These are phyloP conservation scores for Fragaria nilgerrensis DNA, from an alignment of 306 rosid species.

Conservation along the genomic window DNA sequence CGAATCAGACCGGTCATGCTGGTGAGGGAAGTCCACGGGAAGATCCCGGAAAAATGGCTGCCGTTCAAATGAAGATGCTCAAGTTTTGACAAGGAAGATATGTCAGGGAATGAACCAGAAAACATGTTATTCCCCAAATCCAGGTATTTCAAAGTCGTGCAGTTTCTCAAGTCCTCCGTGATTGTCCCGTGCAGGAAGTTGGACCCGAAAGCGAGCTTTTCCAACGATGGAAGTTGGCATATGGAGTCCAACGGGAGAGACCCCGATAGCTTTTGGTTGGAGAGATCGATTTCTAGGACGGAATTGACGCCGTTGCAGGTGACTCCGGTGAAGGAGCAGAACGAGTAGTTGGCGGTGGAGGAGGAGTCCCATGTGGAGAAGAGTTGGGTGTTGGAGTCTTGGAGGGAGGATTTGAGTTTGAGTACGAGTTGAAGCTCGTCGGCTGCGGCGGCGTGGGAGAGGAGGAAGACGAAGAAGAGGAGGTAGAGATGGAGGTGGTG, in stretches of 20 bases:
- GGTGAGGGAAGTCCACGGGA: conserved; percentile 67
- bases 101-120: conserved; percentile 58
- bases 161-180: conserved; percentile 48
- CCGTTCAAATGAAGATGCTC: conserved; percentile 48
- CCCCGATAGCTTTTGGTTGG: conserved; percentile 47
- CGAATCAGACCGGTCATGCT: conserved; percentile 46
- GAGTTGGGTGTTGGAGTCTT: conserved; percentile 12
- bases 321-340: conserved; percentile 56
- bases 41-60: conserved; percentile 65
- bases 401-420: conserved; percentile 47
- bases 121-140: conserved; percentile 73
- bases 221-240: conserved; percentile 55
- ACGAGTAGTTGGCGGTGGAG: conserved; percentile 5
- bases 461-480: conserved; percentile 29
- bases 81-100: conserved; percentile 44
- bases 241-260: conserved; percentile 53
- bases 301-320: conserved; percentile 38
- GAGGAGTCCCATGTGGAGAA: conserved; percentile 47
- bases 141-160: conserved; percentile 47
- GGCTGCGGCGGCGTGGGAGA: conserved; percentile 39
- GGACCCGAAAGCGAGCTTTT: conserved; percentile 59
- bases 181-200: conserved; percentile 46
- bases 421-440: conserved; percentile 53
- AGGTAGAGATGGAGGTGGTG: conserved; percentile 3
- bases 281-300: conserved; percentile 57